Evolutionary conservation across 2,329 filamentous ascomycete genomes (phyloP).

Genomic region (Plectosphaerella plurivora): DNA sequence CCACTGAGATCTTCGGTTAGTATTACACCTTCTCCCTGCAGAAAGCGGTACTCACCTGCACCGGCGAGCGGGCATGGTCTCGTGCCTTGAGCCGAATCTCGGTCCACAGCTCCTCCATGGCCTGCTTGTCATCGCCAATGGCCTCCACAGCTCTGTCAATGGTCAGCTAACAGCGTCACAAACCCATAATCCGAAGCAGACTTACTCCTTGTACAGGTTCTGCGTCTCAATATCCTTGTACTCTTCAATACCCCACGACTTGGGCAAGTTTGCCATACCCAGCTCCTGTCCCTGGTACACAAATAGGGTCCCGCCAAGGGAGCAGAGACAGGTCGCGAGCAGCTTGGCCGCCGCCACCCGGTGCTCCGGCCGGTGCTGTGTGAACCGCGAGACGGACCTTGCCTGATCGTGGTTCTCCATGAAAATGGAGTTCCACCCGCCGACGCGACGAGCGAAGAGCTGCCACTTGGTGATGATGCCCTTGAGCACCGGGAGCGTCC

Average conservation of each 20-base stretch:
- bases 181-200: no score
- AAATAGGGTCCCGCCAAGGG: slow-evolving; percentile 50
- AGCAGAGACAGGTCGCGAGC: slow-evolving; percentile 48
- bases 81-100: background rate
- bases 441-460: slow-evolving; percentile 36
- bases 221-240: slow-evolving; percentile 24
- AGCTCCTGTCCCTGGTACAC: slow-evolving; percentile 59
- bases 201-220: background rate
- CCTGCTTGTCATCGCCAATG: background rate
- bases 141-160: background rate
- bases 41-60: background rate
- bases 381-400: slow-evolving; percentile 45
- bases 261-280: slow-evolving; percentile 51
- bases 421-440: slow-evolving; percentile 56
- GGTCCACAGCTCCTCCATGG: background rate
- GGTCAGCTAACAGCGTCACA: background rate
- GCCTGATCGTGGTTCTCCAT: slow-evolving; percentile 62
- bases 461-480: slow-evolving; percentile 39
- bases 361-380: slow-evolving; percentile 30
- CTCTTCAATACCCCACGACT: slow-evolving; percentile 39
- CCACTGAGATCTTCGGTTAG: background rate
- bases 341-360: slow-evolving; percentile 51
- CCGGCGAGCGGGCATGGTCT: background rate
- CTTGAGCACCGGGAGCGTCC: slow-evolving; percentile 42
- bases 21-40: background rate